A percentile compares a stretch with the other conserved stretches of the same genome.
Conservation (phyloP, 1,139 yeast species). For the Kodamaea ohmeri region DNA sequence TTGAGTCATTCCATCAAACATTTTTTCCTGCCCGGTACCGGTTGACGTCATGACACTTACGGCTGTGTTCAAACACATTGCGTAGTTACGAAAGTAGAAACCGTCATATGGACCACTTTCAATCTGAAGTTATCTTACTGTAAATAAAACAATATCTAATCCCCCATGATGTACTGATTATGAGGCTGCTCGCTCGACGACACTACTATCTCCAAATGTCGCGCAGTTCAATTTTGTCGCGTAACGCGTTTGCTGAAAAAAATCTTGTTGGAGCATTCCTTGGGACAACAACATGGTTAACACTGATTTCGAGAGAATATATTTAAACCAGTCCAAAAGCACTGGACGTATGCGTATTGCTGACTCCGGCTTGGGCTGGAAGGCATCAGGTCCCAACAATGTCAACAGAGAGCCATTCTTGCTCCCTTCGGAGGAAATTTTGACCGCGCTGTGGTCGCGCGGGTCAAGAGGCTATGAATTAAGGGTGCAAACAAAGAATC, state of each 20-base stretch:
- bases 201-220: slow-evolving; percentile 2
- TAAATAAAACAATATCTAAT: too few species aligned
- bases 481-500: slow-evolving; percentile 82
- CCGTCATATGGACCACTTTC: too few species aligned
- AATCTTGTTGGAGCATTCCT: slow-evolving; percentile 1
- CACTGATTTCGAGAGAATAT: slow-evolving; percentile 79
- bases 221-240: slow-evolving; percentile 2
- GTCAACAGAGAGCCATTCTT: slow-evolving; percentile 70
- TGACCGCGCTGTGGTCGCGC: slow-evolving; percentile 85
- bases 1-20: slow-evolving; percentile 5
- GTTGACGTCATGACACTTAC: slow-evolving; percentile 2
- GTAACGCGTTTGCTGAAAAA: slow-evolving; percentile 8
- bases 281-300: slow-evolving; percentile 33
- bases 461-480: slow-evolving; percentile 91
- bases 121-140: too few species aligned
- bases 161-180: too few species aligned
- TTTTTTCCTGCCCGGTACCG: slow-evolving; percentile 4
- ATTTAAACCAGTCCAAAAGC: slow-evolving; percentile 78
- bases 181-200: too few species aligned
- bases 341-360: slow-evolving; percentile 93
- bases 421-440: slow-evolving; percentile 79
- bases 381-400: slow-evolving; percentile 47
- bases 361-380: slow-evolving; percentile 97
- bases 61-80: too few species aligned
- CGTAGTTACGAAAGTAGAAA: too few species aligned